Base-by-base conservation (phyloP, 176 grass and related monocot species). In the Ananas comosus region DNA sequence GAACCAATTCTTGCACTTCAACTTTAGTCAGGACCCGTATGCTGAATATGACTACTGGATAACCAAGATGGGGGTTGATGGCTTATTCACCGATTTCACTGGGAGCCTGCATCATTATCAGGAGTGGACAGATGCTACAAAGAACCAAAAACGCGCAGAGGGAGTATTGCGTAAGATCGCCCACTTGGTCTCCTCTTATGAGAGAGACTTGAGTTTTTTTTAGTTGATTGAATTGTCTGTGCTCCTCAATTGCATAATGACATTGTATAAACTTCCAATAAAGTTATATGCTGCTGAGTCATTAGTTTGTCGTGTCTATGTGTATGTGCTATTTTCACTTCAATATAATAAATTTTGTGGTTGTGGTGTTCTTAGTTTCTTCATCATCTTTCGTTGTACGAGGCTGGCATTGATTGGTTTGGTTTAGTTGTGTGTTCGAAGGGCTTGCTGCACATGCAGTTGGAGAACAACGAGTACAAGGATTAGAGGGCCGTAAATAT, bases 41-140 rank as follows among this genome's bases (percentile, higher is more conserved):
- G 49, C 13, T 47, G 87, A 96, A 23, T 96, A 87, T 13, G 87
- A 70, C 13, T 90, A 85, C 74, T 99, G 89, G 94, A 78, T 99
- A 83, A 84, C 83, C 22, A 84, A 21, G 9, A 79, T 88, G 42
- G 80, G 94, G n/a, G 74, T 99, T 53, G 89, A 99, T 77, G 89
- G 94, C 5, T 65, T 99, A 59, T 99, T 99, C 75, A 99, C 94
- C 11, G 94, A 99, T 83, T 99, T 99, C 64, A 83, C 87, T 18
- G 89, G 89, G 50, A 86, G 77, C 42, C 77, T 99, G 42, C 87
- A 88, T 68, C 48, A 56, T 63, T 93, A 90, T 73, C 89, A 96
- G 12, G 70, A 85, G 13, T 85, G 87, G 76, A 77, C 81, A 58
- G 49, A 70, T 56, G 77, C 82, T 67, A 67, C 59, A 1, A 76